A percentile compares a stretch with the other conserved stretches of the same genome.
These are phyloP conservation scores for Trichoderma oligosporum DNA, from an alignment of 2,329 filamentous ascomycete species.

Conservation along the genomic window DNA sequence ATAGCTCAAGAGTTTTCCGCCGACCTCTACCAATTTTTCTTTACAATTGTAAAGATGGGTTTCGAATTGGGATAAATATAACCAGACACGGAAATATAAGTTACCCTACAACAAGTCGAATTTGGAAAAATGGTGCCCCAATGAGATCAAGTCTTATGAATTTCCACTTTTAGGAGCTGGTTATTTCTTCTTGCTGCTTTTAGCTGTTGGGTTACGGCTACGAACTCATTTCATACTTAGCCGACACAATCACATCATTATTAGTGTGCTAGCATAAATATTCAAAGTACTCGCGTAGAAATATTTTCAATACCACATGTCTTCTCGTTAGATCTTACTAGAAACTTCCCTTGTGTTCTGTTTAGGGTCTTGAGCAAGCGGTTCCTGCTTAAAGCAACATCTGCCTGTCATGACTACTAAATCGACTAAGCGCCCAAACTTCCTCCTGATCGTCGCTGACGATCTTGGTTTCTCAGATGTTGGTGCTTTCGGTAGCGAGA, in stretches of 20 bases:
- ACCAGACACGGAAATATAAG: too few species aligned
- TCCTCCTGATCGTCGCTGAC: constrained; percentile 34
- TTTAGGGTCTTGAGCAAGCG: not conserved
- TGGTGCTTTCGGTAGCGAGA: constrained; percentile 32
- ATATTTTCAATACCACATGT: not conserved
- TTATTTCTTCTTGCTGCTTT: not conserved
- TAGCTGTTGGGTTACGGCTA: not conserved
- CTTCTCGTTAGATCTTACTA: not conserved
- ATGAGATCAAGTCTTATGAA: too few species aligned
- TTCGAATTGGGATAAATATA: too few species aligned
- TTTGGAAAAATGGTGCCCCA: too few species aligned
- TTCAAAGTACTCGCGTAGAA: not conserved
- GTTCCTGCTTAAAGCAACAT: not conserved
- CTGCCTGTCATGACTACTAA: not conserved
- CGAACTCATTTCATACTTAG: not conserved
- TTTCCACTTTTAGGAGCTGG: too few species aligned
- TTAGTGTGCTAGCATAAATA: not conserved
- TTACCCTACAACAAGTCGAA: too few species aligned
- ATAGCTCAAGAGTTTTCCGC: too few species aligned
- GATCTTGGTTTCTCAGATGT: constrained; percentile 33
- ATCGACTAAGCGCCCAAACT: constrained; percentile 30
- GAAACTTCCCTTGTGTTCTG: not conserved
- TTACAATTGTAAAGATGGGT: too few species aligned
- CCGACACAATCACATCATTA: constrained; percentile 4
- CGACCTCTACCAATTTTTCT: too few species aligned